Evolutionary conservation across 306 rosid genomes (phyloP), one percentile per base, ranked within the genome.

Genomic region (Malus sieversii): DNA sequence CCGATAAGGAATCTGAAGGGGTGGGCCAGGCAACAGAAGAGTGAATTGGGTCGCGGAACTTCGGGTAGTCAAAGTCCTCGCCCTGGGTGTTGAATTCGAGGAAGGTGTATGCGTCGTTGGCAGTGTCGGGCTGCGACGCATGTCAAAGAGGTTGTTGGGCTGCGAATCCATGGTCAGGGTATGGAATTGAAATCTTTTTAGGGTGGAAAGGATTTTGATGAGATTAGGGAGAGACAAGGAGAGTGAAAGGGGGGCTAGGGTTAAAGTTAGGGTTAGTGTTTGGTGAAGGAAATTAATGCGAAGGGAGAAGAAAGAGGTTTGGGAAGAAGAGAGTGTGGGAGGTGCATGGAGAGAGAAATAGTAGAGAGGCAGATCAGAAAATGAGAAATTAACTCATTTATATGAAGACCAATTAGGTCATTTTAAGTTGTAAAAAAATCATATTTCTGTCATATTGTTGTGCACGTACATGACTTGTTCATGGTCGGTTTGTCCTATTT

Each of bases 81-180:
- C 99, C 99, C 76, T 92, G 98, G 2, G 99, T 92, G 85, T 92
- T 96, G 82, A 96, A 96, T 85, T 96, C 99, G 69, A 96, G 94
- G 78, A 96, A 92, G 19, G 98, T 96, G 88, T 92, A 92, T 14
- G 99, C 97, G 75, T 96, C 98, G 91, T 87, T 90, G 27, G 79
- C 97, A 6, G 93, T 86, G 87, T 96, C 99, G 4, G 98, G 99
- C 75, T 96, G 98, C 74, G 99, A 92, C 35, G 97, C 96, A 98
- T 87, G 30, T 96, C 99, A 81, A 89, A 96, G 22, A 92, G 87
- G 78, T 86, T 96, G 86, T 38, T 89, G 76, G 83, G 98, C 75
- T 92, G 91, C 4, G 98, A 86, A 86, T 96, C 98, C 99, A 96
- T 92, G 38, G 76, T 7, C 9, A 7, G 42, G 42, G 42, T 38